Base-by-base conservation (phyloP, 805 yeast species). In the Komagataella populi region DNA sequence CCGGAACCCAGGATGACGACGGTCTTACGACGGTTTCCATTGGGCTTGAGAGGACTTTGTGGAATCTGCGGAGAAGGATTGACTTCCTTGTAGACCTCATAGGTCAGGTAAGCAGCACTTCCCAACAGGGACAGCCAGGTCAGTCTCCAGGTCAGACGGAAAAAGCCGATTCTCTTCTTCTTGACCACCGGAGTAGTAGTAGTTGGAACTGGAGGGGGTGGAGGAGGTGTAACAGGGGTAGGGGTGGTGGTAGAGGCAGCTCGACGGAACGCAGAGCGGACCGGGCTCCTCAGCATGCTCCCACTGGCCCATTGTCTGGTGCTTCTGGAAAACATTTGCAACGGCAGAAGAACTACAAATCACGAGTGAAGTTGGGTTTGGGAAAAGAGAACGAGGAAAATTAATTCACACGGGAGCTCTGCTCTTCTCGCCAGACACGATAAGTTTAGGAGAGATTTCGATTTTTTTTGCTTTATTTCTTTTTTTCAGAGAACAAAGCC, bases 1-100 rank as follows among this genome's bases (percentile, higher is more conserved):
- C 97, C 98, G 20, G 96, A 81, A 55, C 95, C 95, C 63, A 79
- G 78, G 68, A 77, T 82, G 50, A 91, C 93, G 60, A 83, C 69
- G n/a, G 84, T 80, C 67, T 83, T 83, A 73, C 80, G 82, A 62
- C 73, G 68, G 53, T 78, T 77, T 52, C 85, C 87, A 16, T 68
- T 66, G 18, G 67, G 66, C 50, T 63, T 60, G 54, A 70, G 71
- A 47, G 60, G 63, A 23, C 78, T 69, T 62, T 83, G 88, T 50
- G 82, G 81, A 49, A 68, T 58, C 62, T 84, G 89, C 16, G 72
- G 68, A 39, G 72, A 69, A 5, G 90, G 90, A 57, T 74, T 71
- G 6, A 77, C 68, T 66, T 84, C 91, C 46, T 70, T 69, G 63
- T 81, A 81, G 50, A 84, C 74, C 54, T 77, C 71, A 66, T 80